Percentiles rank a stretch among this genome's conserved stretches.
phyloP scores from a whole-genome alignment of 2,329 filamentous ascomycete species.

The Trichoderma asperellum region DNA sequence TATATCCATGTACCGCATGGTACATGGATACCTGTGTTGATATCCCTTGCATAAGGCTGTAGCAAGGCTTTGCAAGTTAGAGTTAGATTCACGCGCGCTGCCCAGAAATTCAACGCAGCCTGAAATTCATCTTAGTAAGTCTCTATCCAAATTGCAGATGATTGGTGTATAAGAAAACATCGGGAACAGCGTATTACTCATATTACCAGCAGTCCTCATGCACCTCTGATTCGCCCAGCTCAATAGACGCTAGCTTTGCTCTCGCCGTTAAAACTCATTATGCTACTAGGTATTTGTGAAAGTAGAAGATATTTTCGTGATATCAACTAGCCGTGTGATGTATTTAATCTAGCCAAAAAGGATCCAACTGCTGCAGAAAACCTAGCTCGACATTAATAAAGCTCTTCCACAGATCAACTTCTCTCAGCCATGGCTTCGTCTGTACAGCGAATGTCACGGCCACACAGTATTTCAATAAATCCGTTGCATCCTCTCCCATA shows the following conservation, averaged over 20 bases:
- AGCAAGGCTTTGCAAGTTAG: not conserved
- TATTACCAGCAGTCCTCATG: not conserved
- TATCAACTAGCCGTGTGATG: not conserved
- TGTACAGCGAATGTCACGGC: conserved; percentile 37
- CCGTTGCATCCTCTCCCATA: conserved; percentile 34
- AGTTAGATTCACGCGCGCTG: not conserved
- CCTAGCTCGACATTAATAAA: conserved; percentile 37
- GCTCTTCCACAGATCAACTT: conserved; percentile 39
- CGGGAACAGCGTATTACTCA: not conserved
- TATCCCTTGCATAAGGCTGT: not conserved
- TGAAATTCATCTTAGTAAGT: not conserved
- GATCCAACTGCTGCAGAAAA: conserved; percentile 33
- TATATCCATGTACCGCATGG: not conserved
- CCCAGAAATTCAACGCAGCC: not conserved
- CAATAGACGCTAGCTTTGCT: not conserved
- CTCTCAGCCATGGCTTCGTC: conserved; percentile 38
- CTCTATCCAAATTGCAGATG: not conserved
- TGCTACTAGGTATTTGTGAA: not conserved
- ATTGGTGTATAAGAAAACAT: not conserved
- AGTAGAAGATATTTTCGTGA: not conserved
- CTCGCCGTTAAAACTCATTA: not conserved
- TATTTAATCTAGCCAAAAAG: conserved; percentile 34
- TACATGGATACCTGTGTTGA: not conserved
- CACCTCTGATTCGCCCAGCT: not conserved
- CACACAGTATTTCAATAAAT: conserved; percentile 35